Percentiles rank a stretch among this genome's conserved stretches.
Conservation (phyloP, 1,284 basidiomycete genomes). For the Agroathelia rolfsii region DNA sequence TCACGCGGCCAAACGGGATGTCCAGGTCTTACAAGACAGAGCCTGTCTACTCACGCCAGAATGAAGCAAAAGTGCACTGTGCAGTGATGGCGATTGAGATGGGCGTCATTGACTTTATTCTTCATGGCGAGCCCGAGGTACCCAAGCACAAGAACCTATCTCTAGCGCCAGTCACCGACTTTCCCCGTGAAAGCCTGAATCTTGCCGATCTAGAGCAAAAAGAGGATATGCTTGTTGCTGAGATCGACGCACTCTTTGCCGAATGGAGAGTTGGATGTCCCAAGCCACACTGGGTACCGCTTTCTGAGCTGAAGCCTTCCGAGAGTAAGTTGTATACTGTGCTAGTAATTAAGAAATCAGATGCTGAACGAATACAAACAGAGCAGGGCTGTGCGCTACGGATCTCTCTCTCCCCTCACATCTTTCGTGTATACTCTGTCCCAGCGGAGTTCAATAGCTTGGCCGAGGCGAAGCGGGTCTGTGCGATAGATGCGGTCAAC, state of each 20-base stretch:
- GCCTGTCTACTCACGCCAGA: conserved; percentile 28
- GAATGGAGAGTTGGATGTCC: conserved; percentile 41
- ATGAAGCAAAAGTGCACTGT: conserved; percentile 40
- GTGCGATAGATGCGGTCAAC: conserved; percentile 38
- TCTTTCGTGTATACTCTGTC: conserved; percentile 39
- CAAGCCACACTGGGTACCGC: conserved; percentile 39
- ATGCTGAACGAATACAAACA: conserved; percentile 14
- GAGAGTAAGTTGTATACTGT: conserved; percentile 28
- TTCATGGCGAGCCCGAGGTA: conserved; percentile 27
- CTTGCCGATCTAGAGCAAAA: conserved; percentile 9
- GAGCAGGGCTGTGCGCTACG: conserved; percentile 47
- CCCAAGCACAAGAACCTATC: conserved; percentile 23
- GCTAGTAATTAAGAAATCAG: neutral
- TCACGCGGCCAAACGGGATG: conserved; percentile 40
- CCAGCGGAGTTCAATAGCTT: conserved; percentile 28
- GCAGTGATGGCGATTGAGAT: conserved; percentile 44
- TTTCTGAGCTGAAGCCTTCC: conserved; percentile 33
- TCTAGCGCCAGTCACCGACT: conserved; percentile 26
- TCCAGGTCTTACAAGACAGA: conserved; percentile 41
- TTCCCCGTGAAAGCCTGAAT: conserved; percentile 11
- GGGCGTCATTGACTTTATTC: conserved; percentile 49
- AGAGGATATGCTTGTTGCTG: conserved; percentile 19
- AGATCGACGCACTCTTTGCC: conserved; percentile 40
- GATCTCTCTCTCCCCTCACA: conserved; percentile 38
- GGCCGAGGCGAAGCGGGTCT: conserved; percentile 38